A percentile compares a stretch with the other conserved stretches of the same genome.
Conservation (phyloP, 164 flowering plant genomes). For the Echeveria elegans region DNA sequence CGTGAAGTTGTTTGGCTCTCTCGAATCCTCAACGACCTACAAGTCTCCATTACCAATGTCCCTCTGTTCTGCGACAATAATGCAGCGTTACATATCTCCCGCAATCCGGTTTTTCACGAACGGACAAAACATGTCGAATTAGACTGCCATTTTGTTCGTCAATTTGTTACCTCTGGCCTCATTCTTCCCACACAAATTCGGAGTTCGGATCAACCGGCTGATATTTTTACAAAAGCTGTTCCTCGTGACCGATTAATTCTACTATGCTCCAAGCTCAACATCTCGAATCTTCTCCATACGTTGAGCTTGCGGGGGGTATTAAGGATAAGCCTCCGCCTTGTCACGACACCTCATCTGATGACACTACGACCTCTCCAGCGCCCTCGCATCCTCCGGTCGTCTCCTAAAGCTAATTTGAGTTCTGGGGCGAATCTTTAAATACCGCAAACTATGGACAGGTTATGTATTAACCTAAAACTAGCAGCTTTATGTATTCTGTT, state of each 20-base stretch:
- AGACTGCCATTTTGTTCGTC: constrained; percentile 2
- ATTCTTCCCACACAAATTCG: neutral
- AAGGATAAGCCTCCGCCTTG: no score
- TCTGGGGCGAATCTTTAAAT: no score
- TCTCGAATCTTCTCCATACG: no score
- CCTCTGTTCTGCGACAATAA: neutral
- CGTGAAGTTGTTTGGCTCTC: neutral
- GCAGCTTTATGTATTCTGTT: no score
- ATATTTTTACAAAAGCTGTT: constrained; percentile 2
- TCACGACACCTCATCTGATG: no score
- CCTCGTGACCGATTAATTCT: neutral
- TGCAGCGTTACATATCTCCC: neutral
- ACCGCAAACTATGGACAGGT: no score
- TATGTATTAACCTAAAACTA: no score
- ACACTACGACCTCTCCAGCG: no score
- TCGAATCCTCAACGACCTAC: neutral
- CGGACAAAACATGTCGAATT: constrained; percentile 3
- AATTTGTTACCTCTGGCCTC: neutral
- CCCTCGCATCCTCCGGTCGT: no score
- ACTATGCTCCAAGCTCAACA: neutral
- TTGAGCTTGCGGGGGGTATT: no score
- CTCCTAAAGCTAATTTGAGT: no score
- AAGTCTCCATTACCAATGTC: neutral
- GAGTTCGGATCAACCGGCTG: neutral
- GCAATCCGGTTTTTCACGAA: constrained; percentile 5